phyloP scores from a whole-genome alignment of 129 eudicot genomes.

The Ambrosia trifida region DNA sequence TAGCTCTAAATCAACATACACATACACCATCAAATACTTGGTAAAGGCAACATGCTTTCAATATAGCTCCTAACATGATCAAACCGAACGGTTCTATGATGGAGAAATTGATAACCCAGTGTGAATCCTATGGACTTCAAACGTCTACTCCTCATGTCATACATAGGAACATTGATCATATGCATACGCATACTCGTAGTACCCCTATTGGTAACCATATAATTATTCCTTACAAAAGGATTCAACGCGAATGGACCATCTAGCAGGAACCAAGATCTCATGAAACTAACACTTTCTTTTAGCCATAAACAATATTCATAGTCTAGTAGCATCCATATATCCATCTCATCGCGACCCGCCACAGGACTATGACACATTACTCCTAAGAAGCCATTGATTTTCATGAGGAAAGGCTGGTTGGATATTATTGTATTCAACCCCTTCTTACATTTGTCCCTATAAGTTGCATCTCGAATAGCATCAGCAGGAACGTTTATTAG shows the following conservation, averaged over 20 bases:
- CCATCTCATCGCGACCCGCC: not conserved
- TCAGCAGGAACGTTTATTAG: not conserved
- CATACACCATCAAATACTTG: too few species aligned
- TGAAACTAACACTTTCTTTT: not conserved
- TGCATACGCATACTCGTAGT: too few species aligned
- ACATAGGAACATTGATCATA: not conserved
- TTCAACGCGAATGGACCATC: not conserved
- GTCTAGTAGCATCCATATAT: not conserved
- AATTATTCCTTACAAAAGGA: not conserved
- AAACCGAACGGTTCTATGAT: not conserved
- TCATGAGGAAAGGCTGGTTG: not conserved
- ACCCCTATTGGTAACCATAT: not conserved
- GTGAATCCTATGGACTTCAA: not conserved
- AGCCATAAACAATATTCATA: not conserved
- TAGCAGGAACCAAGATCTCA: not conserved
- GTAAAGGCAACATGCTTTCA: not conserved
- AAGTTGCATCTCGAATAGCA: not conserved
- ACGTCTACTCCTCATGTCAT: not conserved
- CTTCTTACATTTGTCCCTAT: not conserved
- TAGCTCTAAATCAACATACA: too few species aligned
- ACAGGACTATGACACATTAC: not conserved
- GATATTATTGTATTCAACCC: not conserved
- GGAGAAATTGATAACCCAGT: not conserved
- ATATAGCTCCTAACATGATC: constrained; percentile 1
- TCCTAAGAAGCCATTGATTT: not conserved